A percentile compares a stretch with the other conserved stretches of the same genome.
phyloP scores from a whole-genome alignment of 139 green algal species.

The Raphidocelis subcapitata region DNA sequence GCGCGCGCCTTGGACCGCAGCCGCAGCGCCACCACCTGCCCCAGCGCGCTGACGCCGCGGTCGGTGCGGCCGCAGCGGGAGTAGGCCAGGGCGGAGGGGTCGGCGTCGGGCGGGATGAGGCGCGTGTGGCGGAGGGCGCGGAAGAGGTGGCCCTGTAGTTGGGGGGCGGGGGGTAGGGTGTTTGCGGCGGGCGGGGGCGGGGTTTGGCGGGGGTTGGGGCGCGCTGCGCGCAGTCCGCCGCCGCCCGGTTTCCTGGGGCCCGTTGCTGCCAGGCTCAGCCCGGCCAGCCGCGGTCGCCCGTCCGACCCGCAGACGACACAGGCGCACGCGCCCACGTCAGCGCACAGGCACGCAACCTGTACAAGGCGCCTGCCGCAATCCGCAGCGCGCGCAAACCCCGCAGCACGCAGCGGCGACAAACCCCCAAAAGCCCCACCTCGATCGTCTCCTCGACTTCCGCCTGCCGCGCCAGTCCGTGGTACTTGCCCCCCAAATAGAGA shows the following conservation, averaged over 20 bases:
- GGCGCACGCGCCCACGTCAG: neutral
- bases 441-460: conserved; percentile 69
- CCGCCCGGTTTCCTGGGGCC: neutral
- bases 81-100: conserved; percentile 53
- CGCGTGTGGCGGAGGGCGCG: conserved; percentile 55
- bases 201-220: neutral
- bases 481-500: conserved; percentile 77
- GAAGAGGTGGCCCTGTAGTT: conserved; percentile 64
- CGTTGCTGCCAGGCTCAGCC: neutral
- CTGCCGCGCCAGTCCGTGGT: conserved; percentile 83
- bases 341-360: neutral
- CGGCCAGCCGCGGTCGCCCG: neutral
- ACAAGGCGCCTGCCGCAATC: neutral
- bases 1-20: conserved; percentile 60
- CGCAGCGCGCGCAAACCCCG: neutral
- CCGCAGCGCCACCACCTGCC: conserved; percentile 60
- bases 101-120: conserved; percentile 54
- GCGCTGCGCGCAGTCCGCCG: neutral
- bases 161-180: neutral
- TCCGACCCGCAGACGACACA: neutral
- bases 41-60: conserved; percentile 74
- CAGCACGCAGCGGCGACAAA: neutral
- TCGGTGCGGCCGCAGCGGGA: conserved; percentile 83
- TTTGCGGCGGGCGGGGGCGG: neutral
- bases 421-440: conserved; percentile 48